Base-by-base conservation (phyloP, 495 filamentous ascomycete genomes). In the Tuber calosporum region DNA sequence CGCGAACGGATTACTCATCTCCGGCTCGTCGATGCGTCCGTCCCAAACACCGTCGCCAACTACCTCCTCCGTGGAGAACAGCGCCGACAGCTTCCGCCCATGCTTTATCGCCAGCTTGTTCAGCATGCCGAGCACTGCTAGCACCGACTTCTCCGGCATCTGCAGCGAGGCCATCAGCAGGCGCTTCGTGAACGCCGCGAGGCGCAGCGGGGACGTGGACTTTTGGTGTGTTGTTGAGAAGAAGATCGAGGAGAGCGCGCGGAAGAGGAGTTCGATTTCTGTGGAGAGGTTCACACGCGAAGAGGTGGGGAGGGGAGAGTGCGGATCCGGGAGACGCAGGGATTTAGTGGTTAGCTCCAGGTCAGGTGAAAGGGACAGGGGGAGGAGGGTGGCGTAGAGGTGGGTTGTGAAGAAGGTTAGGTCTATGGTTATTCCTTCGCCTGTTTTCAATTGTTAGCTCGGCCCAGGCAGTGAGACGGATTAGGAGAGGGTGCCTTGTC, bases 331-430 rank as follows among this genome's bases (percentile, higher is more conserved):
- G 22, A 97, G 88, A 71, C 90, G 91, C 4, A 94, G 87, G 22
- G 93, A 91, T 79, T 92, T 94, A 53, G 88, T 86, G 82, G 90
- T 90, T 78, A 90, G 87, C 82, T 98, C 96, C 75, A 98, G 88
- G 80, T 97, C 93, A 0, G 95, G 85, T 81, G 94, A 90, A 40
- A 93, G 86, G 17, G 90, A 88, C 30, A 95, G 87, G 19, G 89
- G 85, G 76, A 94, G 86, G 3, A 99, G 88, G 22, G 89, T 90
- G 70, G 89, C 89, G 86, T 96, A 98, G 66, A 98, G 92, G 82
- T 97, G 92, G 42, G 90, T 91, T 81, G 91, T 92, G 87, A 99
- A 99, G 87, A 94, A 97, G 79, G 89, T 91, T 34, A 99, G 88
- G 82, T 99, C 96, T 41, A 99, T 89, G 75, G 92, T 89, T 4